Percentiles rank a stretch among this genome's conserved stretches.
Conservation (phyloP, 1,139 yeast species). For the Pichia sp. region DNA sequence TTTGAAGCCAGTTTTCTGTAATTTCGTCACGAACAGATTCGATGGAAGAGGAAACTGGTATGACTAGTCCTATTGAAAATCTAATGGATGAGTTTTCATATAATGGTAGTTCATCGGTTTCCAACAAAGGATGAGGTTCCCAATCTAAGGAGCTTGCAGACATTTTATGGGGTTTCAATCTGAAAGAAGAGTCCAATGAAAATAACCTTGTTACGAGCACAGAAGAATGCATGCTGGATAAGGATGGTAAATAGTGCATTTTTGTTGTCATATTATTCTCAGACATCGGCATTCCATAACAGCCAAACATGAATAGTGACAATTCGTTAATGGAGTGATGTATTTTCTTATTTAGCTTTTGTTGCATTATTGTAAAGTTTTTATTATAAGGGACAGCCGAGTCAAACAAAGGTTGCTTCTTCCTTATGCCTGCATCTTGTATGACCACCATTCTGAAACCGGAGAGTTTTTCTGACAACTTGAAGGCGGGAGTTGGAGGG, state of each 20-base stretch:
- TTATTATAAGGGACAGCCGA: constrained; percentile 28
- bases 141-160: constrained; percentile 20
- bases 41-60: constrained; percentile 41
- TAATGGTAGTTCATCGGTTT: constrained; percentile 18
- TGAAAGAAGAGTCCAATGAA: constrained; percentile 28
- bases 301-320: constrained; percentile 53
- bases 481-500: constrained; percentile 23
- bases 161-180: constrained; percentile 8
- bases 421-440: constrained; percentile 52
- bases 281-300: constrained; percentile 46
- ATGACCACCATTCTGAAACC: constrained; percentile 44
- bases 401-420: constrained; percentile 48
- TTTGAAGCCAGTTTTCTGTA: constrained; percentile 47
- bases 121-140: constrained; percentile 26
- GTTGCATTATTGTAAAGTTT: constrained; percentile 13
- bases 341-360: constrained; percentile 26
- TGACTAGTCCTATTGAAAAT: constrained; percentile 45
- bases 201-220: constrained; percentile 46
- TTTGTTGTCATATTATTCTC: constrained; percentile 45
- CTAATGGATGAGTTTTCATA: constrained; percentile 29
- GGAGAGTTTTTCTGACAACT: constrained; percentile 34
- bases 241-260: constrained; percentile 44
- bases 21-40: constrained; percentile 37
- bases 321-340: constrained; percentile 44
- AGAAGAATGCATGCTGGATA: constrained; percentile 34